These are phyloP conservation scores for Fraxinus anomala DNA, from an alignment of 257 asterid species.

Conservation along the genomic window DNA sequence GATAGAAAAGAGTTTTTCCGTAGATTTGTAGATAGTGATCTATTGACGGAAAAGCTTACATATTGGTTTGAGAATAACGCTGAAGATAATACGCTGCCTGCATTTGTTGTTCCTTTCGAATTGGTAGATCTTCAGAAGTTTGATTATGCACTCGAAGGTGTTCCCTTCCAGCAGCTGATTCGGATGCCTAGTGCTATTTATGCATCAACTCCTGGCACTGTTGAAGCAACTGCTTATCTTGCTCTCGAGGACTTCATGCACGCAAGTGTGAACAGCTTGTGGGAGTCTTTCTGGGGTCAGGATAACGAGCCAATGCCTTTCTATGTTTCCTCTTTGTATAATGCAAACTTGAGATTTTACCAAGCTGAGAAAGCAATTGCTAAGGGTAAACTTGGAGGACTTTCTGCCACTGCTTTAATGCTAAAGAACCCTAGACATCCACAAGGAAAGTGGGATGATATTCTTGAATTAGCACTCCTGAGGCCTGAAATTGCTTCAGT, in stretches of 20 bases:
- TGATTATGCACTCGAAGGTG: slow-evolving; percentile 90
- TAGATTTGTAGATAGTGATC: slow-evolving; percentile 71
- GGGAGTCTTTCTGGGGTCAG: slow-evolving; percentile 93
- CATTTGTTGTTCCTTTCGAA: slow-evolving; percentile 83
- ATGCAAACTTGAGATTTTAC: slow-evolving; percentile 70
- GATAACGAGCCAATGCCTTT: slow-evolving; percentile 69
- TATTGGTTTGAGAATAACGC: slow-evolving; percentile 63
- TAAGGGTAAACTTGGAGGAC: slow-evolving; percentile 71
- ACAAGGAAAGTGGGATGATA: slow-evolving; percentile 96
- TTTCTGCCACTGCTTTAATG: slow-evolving; percentile 90
- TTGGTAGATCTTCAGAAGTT: slow-evolving; percentile 90
- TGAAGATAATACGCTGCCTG: slow-evolving; percentile 34
- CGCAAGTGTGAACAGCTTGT: slow-evolving; percentile 71
- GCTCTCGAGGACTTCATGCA: slow-evolving; percentile 94
- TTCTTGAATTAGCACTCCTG: slow-evolving; percentile 76
- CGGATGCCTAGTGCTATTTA: slow-evolving; percentile 91
- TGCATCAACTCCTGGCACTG: slow-evolving; percentile 65
- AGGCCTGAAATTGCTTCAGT: slow-evolving; percentile 60
- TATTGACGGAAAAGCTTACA: slow-evolving; percentile 49
- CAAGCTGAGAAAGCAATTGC: slow-evolving; percentile 86
- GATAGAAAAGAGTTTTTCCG: slow-evolving; percentile 81
- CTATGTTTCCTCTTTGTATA: slow-evolving; percentile 67
- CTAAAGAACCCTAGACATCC: slow-evolving; percentile 95
- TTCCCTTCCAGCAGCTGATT: slow-evolving; percentile 81
- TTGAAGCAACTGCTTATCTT: slow-evolving; percentile 79